Evolutionary conservation across 1,139 yeast genomes (phyloP).

Genomic region (Maudiozyma humilis): DNA sequence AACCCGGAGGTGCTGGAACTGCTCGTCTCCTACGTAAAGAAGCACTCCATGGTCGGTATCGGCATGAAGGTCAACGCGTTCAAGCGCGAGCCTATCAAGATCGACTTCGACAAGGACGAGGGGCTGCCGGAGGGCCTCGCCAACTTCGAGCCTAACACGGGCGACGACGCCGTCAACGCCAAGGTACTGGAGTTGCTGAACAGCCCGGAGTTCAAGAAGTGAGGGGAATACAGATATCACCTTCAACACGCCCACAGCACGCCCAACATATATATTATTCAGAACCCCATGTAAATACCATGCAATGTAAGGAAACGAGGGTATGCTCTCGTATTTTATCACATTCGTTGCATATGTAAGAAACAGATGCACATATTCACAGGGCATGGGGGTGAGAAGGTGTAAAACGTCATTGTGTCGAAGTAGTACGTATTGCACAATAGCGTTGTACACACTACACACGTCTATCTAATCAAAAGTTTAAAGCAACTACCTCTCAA

Average conservation of each 20-base stretch:
- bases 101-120: conserved; percentile 8
- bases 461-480: no score
- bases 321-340: neutral
- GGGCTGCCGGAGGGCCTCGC: neutral
- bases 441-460: no score
- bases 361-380: neutral
- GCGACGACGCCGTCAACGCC: conserved; percentile 52
- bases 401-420: no score
- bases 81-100: conserved; percentile 41
- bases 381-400: neutral
- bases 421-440: no score
- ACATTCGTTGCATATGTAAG: neutral
- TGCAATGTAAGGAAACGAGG: neutral
- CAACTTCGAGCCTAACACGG: conserved; percentile 7
- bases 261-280: neutral
- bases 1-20: conserved; percentile 78
- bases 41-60: conserved; percentile 73
- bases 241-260: neutral
- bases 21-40: conserved; percentile 71
- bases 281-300: neutral
- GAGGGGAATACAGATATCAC: neutral
- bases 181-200: conserved; percentile 67
- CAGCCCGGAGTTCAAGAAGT: conserved; percentile 50
- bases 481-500: no score
- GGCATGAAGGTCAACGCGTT: conserved; percentile 70